Evolutionary conservation across 129 eudicot species (phyloP).

Genomic region (Pittosporum tobira): DNA sequence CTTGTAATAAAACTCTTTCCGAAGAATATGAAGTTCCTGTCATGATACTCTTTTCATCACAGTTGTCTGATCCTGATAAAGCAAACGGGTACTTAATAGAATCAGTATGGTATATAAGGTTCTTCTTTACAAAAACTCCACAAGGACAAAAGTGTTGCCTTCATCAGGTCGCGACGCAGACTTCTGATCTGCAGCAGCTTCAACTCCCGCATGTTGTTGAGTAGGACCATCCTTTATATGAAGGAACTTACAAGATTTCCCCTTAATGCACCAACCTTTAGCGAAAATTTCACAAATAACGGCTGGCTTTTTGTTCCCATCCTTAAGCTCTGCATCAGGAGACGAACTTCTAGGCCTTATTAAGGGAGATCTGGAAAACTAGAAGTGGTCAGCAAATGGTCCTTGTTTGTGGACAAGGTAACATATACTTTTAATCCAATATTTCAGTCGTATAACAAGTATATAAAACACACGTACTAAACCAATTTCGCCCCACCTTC

Average conservation of each 20-base stretch:
- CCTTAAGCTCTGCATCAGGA: conserved; percentile 33
- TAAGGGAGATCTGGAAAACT: conserved; percentile 49
- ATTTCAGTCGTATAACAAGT: conserved; percentile 3
- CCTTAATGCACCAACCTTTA: conserved; percentile 97
- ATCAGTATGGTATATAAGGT: conserved; percentile 1
- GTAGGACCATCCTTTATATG: conserved; percentile 38
- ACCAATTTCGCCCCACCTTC: conserved; percentile 36
- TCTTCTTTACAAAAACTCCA: conserved; percentile 7
- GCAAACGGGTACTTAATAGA: conserved; percentile 20
- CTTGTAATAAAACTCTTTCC: conserved; percentile 12
- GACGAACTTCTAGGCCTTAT: conserved; percentile 51
- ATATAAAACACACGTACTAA: conserved; percentile 1
- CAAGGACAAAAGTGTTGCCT: conserved; percentile 32
- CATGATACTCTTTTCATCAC: conserved; percentile 12
- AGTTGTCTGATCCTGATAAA: conserved; percentile 31
- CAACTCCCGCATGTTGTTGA: conserved; percentile 26
- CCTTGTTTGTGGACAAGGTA: conserved; percentile 13
- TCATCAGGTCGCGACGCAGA: conserved; percentile 23
- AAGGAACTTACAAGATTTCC: conserved; percentile 80
- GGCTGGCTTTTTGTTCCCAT: conserved; percentile 50
- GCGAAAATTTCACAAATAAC: conserved; percentile 62
- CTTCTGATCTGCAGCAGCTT: conserved; percentile 24
- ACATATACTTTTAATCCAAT: conserved; percentile 15
- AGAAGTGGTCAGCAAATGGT: conserved; percentile 29
- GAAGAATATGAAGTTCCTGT: conserved; percentile 12